Evolutionary conservation across 1,139 yeast genomes (phyloP), one percentile per base, ranked within the genome.

Genomic region (Hyphopichia wangnamkhiaoensis): DNA sequence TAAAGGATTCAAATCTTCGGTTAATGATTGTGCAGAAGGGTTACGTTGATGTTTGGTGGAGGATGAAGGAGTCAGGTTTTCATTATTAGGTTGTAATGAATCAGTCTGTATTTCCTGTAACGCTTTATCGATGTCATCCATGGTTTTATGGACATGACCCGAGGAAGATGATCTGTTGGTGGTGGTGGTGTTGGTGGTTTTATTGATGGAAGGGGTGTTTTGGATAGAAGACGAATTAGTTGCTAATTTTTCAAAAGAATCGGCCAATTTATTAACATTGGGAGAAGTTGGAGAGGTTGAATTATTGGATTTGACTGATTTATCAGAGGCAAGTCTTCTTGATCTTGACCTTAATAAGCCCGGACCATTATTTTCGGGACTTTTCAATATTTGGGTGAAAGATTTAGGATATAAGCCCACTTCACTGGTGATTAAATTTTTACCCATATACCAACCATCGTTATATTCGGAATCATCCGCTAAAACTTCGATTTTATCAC

Each of bases 391-490:
- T 50, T 79, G 82, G 1, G 94, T 87, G 58, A 91, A 93, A 10
- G 89, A 79, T 54, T 84, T 86, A 9, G 98, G 98, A 56, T 89
- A 93, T 34, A 93, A 68, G 0, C 98, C 98, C 9, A 87, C 90
- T 43, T 79, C 76, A 37, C 78, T 77, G 0, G 91, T 82, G 35
- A 76, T 58, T 39, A 87, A 59, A 51, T 91, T 90, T 46, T 83
- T 82, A 8, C 98, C 96, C 84, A 70, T 70, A 55, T 84, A 93
- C 99, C 99, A 93, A n/a, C 98, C 98, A 60, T 93, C 99, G 50
- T 88, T 86, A 61, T 86, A 93, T 54, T 88, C 97, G 46, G 83
- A 79, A 62, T 93, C 99, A 59, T 90, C 96, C 32, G 95, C 89
- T 20, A 94, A 76, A 13, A 93, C 90, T 59, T 90, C 94, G 40